Evolutionary conservation across 192 early-diverging fungal species (phyloP).

Genomic region (Linnemannia schmuckeri): DNA sequence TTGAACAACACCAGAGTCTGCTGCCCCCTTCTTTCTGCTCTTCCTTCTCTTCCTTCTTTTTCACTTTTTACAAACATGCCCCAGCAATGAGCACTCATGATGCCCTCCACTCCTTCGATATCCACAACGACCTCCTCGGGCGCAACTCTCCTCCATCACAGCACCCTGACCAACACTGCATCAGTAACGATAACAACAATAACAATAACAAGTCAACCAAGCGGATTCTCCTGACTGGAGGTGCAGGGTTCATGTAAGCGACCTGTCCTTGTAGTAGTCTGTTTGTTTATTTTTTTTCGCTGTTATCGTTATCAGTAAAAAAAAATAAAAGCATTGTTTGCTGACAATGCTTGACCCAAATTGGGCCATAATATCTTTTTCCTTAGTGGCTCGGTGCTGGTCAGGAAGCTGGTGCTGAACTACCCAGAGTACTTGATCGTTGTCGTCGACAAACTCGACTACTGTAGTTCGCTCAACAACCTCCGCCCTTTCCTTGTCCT

Average conservation of each 20-base stretch:
- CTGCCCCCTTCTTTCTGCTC: not conserved
- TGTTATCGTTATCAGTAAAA: not conserved
- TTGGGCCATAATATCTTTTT: not conserved
- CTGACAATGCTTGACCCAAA: no score
- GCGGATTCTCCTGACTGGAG: slow-evolving; percentile 81
- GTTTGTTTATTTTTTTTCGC: not conserved
- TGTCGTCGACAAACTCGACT: slow-evolving; percentile 83
- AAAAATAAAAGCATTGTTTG: no score
- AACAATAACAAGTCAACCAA: not conserved
- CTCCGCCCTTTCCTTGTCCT: slow-evolving; percentile 43
- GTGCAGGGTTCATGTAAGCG: slow-evolving; percentile 87
- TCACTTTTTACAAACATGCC: slow-evolving; percentile 26
- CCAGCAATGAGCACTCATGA: slow-evolving; percentile 41
- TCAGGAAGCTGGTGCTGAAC: slow-evolving; percentile 68
- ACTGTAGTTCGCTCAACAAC: slow-evolving; percentile 78
- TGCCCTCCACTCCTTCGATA: slow-evolving; percentile 30
- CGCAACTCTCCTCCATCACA: not conserved
- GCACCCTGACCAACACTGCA: not conserved
- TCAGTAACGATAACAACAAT: not conserved
- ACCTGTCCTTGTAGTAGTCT: no score
- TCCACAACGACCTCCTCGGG: slow-evolving; percentile 33
- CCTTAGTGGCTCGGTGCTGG: slow-evolving; percentile 75
- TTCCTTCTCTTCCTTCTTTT: not conserved
- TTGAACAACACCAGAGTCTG: not conserved
- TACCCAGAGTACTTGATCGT: slow-evolving; percentile 79